phyloP scores from a whole-genome alignment of 805 yeast genomes.

The Sungouiozyma ichnusensis region DNA sequence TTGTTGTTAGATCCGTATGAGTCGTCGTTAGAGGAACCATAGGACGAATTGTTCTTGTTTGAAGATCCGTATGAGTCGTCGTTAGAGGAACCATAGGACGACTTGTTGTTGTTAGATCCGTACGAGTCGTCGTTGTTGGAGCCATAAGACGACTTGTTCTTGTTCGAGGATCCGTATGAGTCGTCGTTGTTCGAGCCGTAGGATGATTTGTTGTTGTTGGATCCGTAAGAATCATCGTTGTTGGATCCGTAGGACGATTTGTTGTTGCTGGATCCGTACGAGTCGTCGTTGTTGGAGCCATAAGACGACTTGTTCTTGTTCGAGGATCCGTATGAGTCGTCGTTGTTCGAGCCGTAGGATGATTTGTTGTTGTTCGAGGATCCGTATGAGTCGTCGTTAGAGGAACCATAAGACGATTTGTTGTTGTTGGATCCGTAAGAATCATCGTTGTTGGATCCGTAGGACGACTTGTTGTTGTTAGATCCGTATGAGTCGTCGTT shows the following conservation, averaged over 20 bases:
- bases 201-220: slow-evolving; percentile 22
- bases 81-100: slow-evolving; percentile 17
- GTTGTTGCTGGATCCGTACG: slow-evolving; percentile 16
- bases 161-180: slow-evolving; percentile 27
- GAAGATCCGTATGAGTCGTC: too few species aligned
- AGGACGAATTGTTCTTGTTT: slow-evolving; percentile 14
- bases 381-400: slow-evolving; percentile 14
- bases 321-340: slow-evolving; percentile 12
- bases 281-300: slow-evolving; percentile 14
- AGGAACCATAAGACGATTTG: slow-evolving; percentile 10
- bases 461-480: slow-evolving; percentile 12
- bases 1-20: slow-evolving; percentile 16
- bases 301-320: slow-evolving; percentile 11
- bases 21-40: slow-evolving; percentile 16
- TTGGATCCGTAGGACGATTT: slow-evolving; percentile 16
- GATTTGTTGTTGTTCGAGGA: slow-evolving; percentile 11
- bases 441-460: slow-evolving; percentile 16
- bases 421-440: slow-evolving; percentile 16
- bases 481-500: slow-evolving; percentile 14
- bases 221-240: slow-evolving; percentile 24
- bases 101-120: slow-evolving; percentile 14
- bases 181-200: slow-evolving; percentile 20
- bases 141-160: too few species aligned
- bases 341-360: slow-evolving; percentile 11
- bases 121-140: slow-evolving; percentile 12